Conservation (phyloP, 2,329 filamentous ascomycete genomes). For the Apiospora koreana region DNA sequence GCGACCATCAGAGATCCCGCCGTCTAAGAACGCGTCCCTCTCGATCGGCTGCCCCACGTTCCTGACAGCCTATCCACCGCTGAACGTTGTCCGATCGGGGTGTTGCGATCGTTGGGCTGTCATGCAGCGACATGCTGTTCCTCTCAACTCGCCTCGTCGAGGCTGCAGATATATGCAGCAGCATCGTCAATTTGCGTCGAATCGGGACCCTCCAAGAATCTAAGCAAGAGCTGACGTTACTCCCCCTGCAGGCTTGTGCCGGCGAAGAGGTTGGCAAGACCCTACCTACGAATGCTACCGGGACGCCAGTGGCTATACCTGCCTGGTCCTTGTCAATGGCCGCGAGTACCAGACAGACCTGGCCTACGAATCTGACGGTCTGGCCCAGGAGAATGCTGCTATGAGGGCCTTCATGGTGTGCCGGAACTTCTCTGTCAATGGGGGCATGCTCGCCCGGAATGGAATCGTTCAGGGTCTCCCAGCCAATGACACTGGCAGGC, state of each 20-base stretch:
- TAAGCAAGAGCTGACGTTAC: constrained; percentile 33
- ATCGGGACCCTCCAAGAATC: constrained; percentile 22
- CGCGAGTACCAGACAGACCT: constrained; percentile 93
- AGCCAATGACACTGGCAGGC: constrained; percentile 52
- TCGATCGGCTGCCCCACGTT: constrained; percentile 30
- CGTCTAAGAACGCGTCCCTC: constrained; percentile 22
- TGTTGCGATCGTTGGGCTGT: constrained; percentile 28
- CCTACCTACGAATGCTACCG: constrained; percentile 84
- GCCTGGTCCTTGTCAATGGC: constrained; percentile 92
- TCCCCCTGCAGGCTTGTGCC: constrained; percentile 75
- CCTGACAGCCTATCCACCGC: constrained; percentile 19
- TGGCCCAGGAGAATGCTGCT: constrained; percentile 90
- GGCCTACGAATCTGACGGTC: constrained; percentile 75
- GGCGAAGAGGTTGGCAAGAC: constrained; percentile 90
- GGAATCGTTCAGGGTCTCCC: constrained; percentile 69
- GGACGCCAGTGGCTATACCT: constrained; percentile 76
- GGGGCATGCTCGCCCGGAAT: constrained; percentile 80
- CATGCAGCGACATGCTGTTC: constrained; percentile 28
- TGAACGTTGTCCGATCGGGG: constrained; percentile 17
- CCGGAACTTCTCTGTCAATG: constrained; percentile 95
- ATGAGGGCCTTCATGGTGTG: constrained; percentile 98
- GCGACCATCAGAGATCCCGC: constrained; percentile 29
- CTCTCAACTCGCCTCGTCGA: constrained; percentile 28
- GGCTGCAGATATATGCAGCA: constrained; percentile 28
- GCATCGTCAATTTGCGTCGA: constrained; percentile 24